Evolutionary conservation across 345 rosid genomes (phyloP).

Genomic region (Triadica sebifera): DNA sequence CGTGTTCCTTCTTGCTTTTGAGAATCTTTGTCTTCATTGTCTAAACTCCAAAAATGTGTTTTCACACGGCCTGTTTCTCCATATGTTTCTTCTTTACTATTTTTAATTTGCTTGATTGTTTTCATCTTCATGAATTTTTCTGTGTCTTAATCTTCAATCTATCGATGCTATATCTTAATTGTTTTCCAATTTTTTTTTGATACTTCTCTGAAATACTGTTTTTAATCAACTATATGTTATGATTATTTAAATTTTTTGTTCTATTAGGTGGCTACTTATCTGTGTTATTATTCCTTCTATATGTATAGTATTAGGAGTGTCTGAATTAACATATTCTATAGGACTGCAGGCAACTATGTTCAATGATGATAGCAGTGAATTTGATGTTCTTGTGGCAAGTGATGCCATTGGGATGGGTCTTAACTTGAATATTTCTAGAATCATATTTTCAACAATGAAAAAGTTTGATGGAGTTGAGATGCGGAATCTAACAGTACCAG

Average conservation of each 20-base stretch:
- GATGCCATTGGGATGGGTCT: slow-evolving; percentile 99
- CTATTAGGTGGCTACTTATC: not conserved
- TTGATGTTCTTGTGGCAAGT: slow-evolving; percentile 96
- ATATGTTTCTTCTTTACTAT: not conserved
- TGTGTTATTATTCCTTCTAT: not conserved
- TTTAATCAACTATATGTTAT: not conserved
- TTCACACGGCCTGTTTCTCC: not conserved
- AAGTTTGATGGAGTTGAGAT: slow-evolving; percentile 73
- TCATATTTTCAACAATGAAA: slow-evolving; percentile 71
- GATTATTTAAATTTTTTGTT: not conserved
- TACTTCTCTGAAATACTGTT: not conserved
- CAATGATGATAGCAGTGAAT: slow-evolving; percentile 73
- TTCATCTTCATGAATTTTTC: slow-evolving; percentile 5
- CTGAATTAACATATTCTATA: slow-evolving; percentile 28
- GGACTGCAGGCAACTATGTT: slow-evolving; percentile 83
- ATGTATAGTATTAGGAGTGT: slow-evolving; percentile 10
- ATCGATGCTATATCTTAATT: not conserved
- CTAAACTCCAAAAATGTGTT: not conserved
- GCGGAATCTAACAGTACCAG: slow-evolving; percentile 70
- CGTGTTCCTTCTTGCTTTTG: slow-evolving; percentile 23
- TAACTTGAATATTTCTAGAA: slow-evolving; percentile 84
- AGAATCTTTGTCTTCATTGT: slow-evolving; percentile 3
- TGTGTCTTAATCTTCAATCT: not conserved
- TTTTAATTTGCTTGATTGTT: not conserved
- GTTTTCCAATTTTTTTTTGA: not conserved